Base-by-base conservation (phyloP, 2,329 filamentous ascomycete species). In the Diaporthe sp. region DNA sequence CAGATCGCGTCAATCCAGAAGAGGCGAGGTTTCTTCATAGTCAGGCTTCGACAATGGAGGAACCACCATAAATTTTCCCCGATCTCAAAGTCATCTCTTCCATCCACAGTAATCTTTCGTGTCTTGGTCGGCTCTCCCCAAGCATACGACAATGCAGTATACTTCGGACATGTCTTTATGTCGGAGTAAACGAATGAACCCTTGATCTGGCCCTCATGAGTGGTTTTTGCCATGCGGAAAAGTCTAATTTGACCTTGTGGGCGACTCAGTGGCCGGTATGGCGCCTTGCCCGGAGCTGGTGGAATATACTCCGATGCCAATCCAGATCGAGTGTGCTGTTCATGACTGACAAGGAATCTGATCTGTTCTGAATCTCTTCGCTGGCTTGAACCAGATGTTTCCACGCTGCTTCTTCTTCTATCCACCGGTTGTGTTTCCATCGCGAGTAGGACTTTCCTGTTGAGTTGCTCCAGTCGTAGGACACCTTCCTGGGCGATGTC, bases 1-100 rank as follows among this genome's bases (percentile, higher is more conserved):
- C 70, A 72, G 42, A 72, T 61, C 6, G 70, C 70, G 13, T 72
- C 70, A 6, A 72, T 61, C 70, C 70, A 72, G 28, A 72, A 68
- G 8, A 53, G 46, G 9, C 65, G 46, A 28, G 31, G 6, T 4
- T 53, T 68, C 7, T 39, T 68, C 46, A 53, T 28, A 9, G 31
- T 68, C 13, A 39, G 65, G 12, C 46, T 25, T 39, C 34, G 46
- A 19, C 31, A 68, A 8, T 68, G 15, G n/a, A 68, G 65, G 9
- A 68, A 68, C 65, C 65, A 68, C 34, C 65, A 68, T 4, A 68
- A 8, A 37, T 68, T 68, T 8, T 68, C 65, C 4, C 65, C 65
- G 4, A 68, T 68, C 15, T 68, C 46, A 17, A 68, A 22, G 13
- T 53, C 31, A 22, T 53, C 12, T 39, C 31, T 15, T 39, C 46